phyloP scores from a whole-genome alignment of 2,329 filamentous ascomycete genomes.

The Neopestalotiopsis sp. region DNA sequence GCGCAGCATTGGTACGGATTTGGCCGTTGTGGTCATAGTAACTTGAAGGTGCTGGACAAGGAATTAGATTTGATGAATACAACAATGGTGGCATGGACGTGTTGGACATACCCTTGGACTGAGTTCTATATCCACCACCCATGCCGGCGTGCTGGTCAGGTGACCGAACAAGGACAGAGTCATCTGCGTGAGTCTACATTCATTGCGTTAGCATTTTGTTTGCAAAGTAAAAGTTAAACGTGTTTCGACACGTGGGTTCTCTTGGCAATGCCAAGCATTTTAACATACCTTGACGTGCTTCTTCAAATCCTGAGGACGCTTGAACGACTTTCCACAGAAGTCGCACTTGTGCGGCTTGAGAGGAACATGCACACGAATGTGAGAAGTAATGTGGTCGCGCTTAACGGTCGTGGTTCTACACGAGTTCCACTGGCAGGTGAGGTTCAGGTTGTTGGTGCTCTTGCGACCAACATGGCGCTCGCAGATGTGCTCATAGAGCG shows the following conservation, averaged over 20 bases:
- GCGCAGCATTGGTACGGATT: conserved; percentile 61
- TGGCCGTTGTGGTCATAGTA: conserved; percentile 72
- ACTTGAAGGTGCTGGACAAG: conserved; percentile 54
- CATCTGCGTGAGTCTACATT: conserved; percentile 83
- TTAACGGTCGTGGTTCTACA: conserved; percentile 98
- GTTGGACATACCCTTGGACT: conserved; percentile 57
- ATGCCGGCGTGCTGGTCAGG: conserved; percentile 58
- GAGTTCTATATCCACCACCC: conserved; percentile 57
- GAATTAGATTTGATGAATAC: conserved; percentile 47
- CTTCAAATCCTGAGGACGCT: conserved; percentile 97
- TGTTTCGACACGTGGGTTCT: neutral
- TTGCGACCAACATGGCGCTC: conserved; percentile 98
- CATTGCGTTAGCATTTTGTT: neutral
- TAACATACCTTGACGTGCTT: conserved; percentile 86
- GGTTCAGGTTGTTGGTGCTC: conserved; percentile 97
- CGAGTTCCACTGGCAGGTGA: conserved; percentile 96
- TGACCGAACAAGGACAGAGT: conserved; percentile 73
- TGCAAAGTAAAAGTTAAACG: neutral
- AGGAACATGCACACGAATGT: conserved; percentile 98
- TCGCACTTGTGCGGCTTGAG: conserved; percentile 99
- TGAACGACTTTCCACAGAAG: conserved; percentile 98
- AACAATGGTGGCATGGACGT: conserved; percentile 30
- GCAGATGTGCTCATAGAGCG: conserved; percentile 87
- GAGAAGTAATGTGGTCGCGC: conserved; percentile 98
- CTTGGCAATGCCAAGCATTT: neutral